Base-by-base conservation (phyloP, 441 rosid genomes). In the Brassica balearica region DNA sequence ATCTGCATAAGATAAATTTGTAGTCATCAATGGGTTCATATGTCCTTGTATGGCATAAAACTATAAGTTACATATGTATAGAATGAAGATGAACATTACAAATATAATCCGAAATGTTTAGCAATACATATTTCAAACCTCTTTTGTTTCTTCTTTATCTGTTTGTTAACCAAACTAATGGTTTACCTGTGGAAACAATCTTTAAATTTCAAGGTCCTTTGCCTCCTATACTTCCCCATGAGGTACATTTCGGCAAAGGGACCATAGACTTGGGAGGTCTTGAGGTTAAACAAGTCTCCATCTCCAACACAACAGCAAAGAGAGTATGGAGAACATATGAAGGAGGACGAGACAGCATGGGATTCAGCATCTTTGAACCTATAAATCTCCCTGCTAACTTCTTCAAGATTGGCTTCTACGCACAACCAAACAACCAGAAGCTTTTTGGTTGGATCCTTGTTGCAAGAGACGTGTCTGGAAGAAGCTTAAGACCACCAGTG, bases 201-300 rank as follows among this genome's bases (percentile, higher is more conserved):
- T 56, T 56, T 19, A 56, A 25, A 56, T 56, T 56, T 56, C 62
- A 25, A 19, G 62, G 62, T 56, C 25, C 62, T 56, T 17, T 19
- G 62, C 62, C 62, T 8, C 1, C 12, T 56, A 56, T 56, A 56
- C 62, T 19, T 19, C 62, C 62, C 2, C 2, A 17, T 19, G 27
- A 56, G 12, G 25, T 2, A 56, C 27, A 56, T 17, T 56, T 56
- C 9, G 62, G 62, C 25, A 56, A 56, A 56, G 62, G 25, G 62
- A 56, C 62, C 5, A 56, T 56, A 56, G 62, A 56, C 62, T 56
- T 56, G 62, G 62, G 62, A 8, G 62, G 62, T 56, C 62, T 56
- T 3, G 62, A 56, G 62, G 62, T 56, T 56, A 8, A 3, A 56
- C 62, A 56, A 56, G 62, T 56, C 62, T 56, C 62, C 23, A 56